Conservation (phyloP, 2,329 filamentous ascomycete species). For the Colletotrichum sp. region DNA sequence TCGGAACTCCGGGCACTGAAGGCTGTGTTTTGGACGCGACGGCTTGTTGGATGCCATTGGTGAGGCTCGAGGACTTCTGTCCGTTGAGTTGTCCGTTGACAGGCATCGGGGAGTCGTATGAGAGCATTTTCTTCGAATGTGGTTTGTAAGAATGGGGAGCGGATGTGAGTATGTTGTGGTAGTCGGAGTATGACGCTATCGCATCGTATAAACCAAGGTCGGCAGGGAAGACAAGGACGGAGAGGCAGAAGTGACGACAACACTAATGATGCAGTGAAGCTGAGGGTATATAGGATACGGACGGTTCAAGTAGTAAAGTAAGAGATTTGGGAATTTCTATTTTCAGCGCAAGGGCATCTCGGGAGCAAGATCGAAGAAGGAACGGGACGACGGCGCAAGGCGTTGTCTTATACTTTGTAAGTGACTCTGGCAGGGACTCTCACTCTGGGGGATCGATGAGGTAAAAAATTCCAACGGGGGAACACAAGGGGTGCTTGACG, state of each 20-base stretch:
- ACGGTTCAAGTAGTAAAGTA: not conserved
- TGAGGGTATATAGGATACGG: not conserved
- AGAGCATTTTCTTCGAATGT: conserved; percentile 48
- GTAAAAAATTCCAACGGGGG: conserved; percentile 15
- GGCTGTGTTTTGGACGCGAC: conserved; percentile 31
- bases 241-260: not conserved
- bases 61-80: conserved; percentile 31
- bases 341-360: not conserved
- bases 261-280: not conserved
- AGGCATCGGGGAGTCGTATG: conserved; percentile 52
- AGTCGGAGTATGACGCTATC: not conserved
- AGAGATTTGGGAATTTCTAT: not conserved
- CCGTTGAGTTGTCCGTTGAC: conserved; percentile 38
- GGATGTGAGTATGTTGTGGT: not conserved
- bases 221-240: not conserved
- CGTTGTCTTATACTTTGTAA: conserved; percentile 20
- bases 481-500: conserved; percentile 19
- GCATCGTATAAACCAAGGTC: not conserved
- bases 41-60: conserved; percentile 26
- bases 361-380: not conserved
- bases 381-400: not conserved
- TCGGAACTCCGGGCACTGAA: conserved; percentile 6
- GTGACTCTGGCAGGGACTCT: not conserved
- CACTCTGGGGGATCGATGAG: conserved; percentile 15
- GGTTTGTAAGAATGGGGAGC: not conserved